A percentile compares a stretch with the other conserved stretches of the same genome.
Evolutionary conservation across 768 basidiomycete species (phyloP).

Genomic region (Russula sp.): DNA sequence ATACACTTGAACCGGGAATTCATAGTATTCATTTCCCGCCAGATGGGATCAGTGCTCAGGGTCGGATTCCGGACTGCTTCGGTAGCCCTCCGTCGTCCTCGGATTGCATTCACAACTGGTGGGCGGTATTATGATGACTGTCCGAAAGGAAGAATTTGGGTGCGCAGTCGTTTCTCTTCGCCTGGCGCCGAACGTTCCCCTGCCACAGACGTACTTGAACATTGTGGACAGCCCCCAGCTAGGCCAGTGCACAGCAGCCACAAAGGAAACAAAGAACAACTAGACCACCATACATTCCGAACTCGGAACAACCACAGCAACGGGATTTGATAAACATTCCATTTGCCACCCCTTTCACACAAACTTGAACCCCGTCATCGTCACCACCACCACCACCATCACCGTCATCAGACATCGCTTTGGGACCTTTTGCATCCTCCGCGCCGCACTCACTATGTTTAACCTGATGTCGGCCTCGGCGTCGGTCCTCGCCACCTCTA

Average conservation of each 20-base stretch:
- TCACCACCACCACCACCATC: background rate
- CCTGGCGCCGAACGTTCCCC: constrained; percentile 5
- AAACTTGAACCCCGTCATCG: background rate
- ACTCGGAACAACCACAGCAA: background rate
- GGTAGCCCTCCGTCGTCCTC: too few species aligned
- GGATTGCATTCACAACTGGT: too few species aligned
- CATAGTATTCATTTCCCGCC: too few species aligned
- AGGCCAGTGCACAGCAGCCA: background rate
- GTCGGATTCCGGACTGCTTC: too few species aligned
- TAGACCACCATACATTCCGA: background rate
- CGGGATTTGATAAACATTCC: background rate
- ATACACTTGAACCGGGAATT: too few species aligned
- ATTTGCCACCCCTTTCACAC: background rate
- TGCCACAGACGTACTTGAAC: too few species aligned
- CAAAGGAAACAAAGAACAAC: background rate
- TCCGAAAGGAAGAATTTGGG: background rate
- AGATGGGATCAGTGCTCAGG: too few species aligned
- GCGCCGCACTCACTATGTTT: background rate
- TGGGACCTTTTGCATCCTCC: background rate
- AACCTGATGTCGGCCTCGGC: background rate
- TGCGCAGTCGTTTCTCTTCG: background rate
- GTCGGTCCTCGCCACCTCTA: constrained; percentile 1
- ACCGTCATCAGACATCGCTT: background rate
- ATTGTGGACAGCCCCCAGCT: too few species aligned
- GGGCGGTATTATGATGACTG: background rate